Conservation (phyloP, 2,329 filamentous ascomycete genomes). For the Aspergillus neoniger region DNA sequence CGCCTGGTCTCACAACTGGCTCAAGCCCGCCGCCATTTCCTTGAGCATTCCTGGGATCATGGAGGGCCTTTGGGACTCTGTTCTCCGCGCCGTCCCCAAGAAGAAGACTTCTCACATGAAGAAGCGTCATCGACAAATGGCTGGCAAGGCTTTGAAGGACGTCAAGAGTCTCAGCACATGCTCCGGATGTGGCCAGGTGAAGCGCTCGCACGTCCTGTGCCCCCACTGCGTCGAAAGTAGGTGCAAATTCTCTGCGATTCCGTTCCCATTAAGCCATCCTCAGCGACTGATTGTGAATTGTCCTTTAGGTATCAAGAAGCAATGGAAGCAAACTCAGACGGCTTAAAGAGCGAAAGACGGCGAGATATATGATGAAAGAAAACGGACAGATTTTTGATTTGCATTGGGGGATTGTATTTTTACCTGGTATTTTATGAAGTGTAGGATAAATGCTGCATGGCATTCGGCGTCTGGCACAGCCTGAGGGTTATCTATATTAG, state of each 20-base stretch:
- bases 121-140: constrained; percentile 90
- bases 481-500: constrained; percentile 18
- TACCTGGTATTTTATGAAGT: constrained; percentile 27
- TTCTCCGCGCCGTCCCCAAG: constrained; percentile 91
- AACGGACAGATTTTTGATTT: constrained; percentile 9
- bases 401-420: constrained; percentile 20
- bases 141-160: constrained; percentile 92
- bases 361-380: constrained; percentile 8
- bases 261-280: constrained; percentile 3
- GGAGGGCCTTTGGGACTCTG: constrained; percentile 85
- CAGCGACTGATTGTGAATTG: constrained; percentile 2
- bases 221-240: constrained; percentile 81
- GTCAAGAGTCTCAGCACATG: constrained; percentile 85
- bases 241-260: constrained; percentile 31
- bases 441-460: constrained; percentile 39
- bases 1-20: constrained; percentile 58
- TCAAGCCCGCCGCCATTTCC: constrained; percentile 61
- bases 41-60: constrained; percentile 69
- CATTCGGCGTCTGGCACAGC: constrained; percentile 40
- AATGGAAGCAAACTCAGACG: constrained; percentile 44
- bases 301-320: constrained; percentile 46
- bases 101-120: constrained; percentile 98
- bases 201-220: constrained; percentile 87
- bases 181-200: constrained; percentile 81
- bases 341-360: constrained; percentile 25